A percentile compares a stretch with the other conserved stretches of the same genome.
phyloP scores from a whole-genome alignment of 2,329 filamentous ascomycete species.

The Paecilomyces dactylethromorphus region DNA sequence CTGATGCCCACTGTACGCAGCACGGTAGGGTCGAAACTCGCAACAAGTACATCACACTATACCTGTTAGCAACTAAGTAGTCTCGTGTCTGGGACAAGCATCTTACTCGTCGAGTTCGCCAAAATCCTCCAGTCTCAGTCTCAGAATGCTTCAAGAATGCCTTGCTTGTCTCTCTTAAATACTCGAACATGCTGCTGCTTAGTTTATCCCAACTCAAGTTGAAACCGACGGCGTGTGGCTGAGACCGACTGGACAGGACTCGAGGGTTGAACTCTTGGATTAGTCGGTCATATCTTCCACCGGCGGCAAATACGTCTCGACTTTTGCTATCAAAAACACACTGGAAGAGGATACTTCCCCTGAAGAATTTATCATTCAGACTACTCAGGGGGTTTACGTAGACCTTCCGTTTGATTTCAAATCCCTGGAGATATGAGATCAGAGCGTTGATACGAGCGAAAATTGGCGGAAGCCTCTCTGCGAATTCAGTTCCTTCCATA shows the following conservation, averaged over 20 bases:
- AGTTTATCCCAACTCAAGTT: conserved; percentile 84
- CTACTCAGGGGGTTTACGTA: conserved; percentile 81
- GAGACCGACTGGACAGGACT: conserved; percentile 54
- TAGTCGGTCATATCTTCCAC: conserved; percentile 84
- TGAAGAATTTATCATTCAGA: conserved; percentile 86
- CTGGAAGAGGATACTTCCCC: conserved; percentile 79
- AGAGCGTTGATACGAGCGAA: conserved; percentile 77
- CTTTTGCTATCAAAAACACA: conserved; percentile 81
- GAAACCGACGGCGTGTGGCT: conserved; percentile 83
- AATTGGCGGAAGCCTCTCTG: conserved; percentile 46
- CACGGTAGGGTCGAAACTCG: conserved; percentile 73
- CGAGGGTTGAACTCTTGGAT: conserved; percentile 77
- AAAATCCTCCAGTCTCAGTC: conserved; percentile 55
- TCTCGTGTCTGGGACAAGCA: conserved; percentile 6
- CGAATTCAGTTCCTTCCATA: conserved; percentile 48
- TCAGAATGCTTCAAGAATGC: conserved; percentile 63
- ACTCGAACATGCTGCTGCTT: conserved; percentile 53
- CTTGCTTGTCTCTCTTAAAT: conserved; percentile 42
- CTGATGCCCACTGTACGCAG: conserved; percentile 71
- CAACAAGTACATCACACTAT: conserved; percentile 81
- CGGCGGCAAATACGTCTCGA: conserved; percentile 80
- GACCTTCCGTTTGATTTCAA: conserved; percentile 69
- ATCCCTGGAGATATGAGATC: conserved; percentile 66
- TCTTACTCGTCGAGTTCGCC: conserved; percentile 58
- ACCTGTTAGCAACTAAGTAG: conserved; percentile 8